These are phyloP conservation scores for Erysimum cheiri DNA, from an alignment of 441 rosid genomes.

Conservation along the genomic window DNA sequence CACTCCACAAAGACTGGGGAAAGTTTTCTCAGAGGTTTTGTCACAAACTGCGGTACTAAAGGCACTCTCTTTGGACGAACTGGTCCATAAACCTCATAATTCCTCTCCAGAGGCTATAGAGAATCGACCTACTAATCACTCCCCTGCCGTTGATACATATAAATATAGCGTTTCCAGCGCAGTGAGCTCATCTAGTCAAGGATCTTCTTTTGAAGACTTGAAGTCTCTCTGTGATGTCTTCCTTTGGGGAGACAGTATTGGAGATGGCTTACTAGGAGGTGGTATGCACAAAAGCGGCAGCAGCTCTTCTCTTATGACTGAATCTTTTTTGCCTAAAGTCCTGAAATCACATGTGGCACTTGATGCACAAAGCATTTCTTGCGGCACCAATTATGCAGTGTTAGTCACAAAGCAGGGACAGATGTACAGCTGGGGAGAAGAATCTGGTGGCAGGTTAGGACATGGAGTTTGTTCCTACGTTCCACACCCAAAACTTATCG, in stretches of 20 bases:
- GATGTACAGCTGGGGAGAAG: conserved; percentile 76
- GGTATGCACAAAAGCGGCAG: conserved; percentile 45
- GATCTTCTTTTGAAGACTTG: conserved; percentile 53
- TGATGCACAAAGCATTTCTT: conserved; percentile 59
- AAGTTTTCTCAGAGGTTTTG: conserved; percentile 63
- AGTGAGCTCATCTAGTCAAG: conserved; percentile 58
- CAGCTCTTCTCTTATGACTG: conserved; percentile 42
- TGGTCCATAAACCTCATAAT: conserved; percentile 45
- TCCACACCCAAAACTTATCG: conserved; percentile 64
- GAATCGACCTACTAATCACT: conserved; percentile 41
- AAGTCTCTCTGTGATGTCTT: conserved; percentile 58
- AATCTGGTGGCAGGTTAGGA: conserved; percentile 70
- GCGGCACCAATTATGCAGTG: conserved; percentile 65
- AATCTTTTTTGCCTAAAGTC: conserved; percentile 55
- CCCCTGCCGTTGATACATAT: conserved; percentile 46
- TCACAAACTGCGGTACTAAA: conserved; percentile 52
- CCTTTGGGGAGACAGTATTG: conserved; percentile 62
- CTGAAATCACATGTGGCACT: conserved; percentile 58
- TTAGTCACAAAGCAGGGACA: conserved; percentile 71
- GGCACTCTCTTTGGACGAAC: conserved; percentile 49
- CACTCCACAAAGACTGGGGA: conserved; percentile 54
- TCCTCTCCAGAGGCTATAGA: conserved; percentile 44
- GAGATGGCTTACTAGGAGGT: conserved; percentile 49
- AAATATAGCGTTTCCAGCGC: conserved; percentile 54
- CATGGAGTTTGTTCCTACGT: conserved; percentile 64